A percentile compares a stretch with the other conserved stretches of the same genome.
Evolutionary conservation across 768 basidiomycete species (phyloP).

Genomic region (Podaxis sp.): DNA sequence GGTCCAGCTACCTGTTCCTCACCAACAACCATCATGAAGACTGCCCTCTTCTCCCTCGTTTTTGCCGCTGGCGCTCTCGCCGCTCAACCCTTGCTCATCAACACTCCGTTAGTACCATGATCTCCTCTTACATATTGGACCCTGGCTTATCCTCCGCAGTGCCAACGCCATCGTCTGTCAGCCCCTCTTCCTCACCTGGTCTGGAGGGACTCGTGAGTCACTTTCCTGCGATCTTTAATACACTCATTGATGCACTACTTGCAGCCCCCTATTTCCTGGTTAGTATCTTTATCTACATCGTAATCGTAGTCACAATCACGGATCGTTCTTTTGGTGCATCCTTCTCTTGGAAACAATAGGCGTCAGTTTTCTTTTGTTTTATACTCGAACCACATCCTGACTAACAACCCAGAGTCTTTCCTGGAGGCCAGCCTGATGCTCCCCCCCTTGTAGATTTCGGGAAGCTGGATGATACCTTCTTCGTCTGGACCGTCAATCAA

Average conservation of each 20-base stretch:
- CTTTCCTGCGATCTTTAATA: background rate
- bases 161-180: background rate
- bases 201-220: background rate
- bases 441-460: background rate
- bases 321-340: background rate
- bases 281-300: background rate
- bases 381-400: background rate
- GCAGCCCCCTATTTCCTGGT: background rate
- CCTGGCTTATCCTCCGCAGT: background rate
- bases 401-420: background rate
- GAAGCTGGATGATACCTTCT: background rate
- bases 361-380: background rate
- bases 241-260: background rate
- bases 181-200: background rate
- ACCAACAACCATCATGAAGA: background rate
- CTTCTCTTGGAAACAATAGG: background rate
- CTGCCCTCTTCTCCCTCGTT: background rate
- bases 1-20: background rate
- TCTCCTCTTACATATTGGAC: background rate
- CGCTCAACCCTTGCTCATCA: background rate
- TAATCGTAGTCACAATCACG: background rate
- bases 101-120: background rate
- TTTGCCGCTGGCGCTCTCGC: background rate
- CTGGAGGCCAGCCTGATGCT: background rate
- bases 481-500: background rate